A percentile compares a stretch with the other conserved stretches of the same genome.
Evolutionary conservation across 352 stramenopile species (phyloP).

Genomic region (Phytopythium mirpurense): DNA sequence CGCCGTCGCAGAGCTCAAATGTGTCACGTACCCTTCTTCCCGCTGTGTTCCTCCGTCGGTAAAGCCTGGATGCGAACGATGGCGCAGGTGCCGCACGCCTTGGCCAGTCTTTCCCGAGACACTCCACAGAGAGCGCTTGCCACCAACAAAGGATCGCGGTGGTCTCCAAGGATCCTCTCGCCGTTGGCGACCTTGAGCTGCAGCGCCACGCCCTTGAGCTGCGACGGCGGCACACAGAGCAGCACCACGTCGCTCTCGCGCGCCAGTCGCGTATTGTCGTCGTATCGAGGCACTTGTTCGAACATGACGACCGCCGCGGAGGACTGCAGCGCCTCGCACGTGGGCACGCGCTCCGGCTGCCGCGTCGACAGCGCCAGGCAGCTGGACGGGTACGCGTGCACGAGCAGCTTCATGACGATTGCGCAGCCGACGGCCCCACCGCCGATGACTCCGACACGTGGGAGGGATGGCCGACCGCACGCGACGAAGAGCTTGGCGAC

Average conservation of each 20-base stretch:
- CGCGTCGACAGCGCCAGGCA: conserved; percentile 47
- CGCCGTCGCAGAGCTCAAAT: too few species aligned
- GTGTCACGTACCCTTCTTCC: neutral
- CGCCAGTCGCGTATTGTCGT: conserved; percentile 52
- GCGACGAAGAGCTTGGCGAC: conserved; percentile 21
- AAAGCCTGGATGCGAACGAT: conserved; percentile 18
- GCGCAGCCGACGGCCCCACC: conserved; percentile 45
- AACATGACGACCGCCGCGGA: conserved; percentile 21
- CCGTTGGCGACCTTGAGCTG: conserved; percentile 45
- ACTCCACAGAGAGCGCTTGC: conserved; percentile 44
- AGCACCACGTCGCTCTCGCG: conserved; percentile 53
- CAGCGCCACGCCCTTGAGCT: conserved; percentile 64
- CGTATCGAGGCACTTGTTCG: conserved; percentile 34
- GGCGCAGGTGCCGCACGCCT: conserved; percentile 32
- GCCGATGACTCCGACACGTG: conserved; percentile 45
- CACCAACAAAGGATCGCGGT: conserved; percentile 19
- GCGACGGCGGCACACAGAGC: conserved; percentile 57
- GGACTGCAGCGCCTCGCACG: conserved; percentile 26
- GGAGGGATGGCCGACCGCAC: conserved; percentile 10
- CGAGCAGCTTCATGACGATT: conserved; percentile 42
- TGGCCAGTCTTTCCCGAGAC: conserved; percentile 33
- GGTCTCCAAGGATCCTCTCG: neutral
- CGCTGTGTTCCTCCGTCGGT: neutral
- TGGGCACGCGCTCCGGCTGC: conserved; percentile 42
- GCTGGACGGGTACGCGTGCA: conserved; percentile 26